Evolutionary conservation across 257 asterid genomes (phyloP).

Genomic region (Salvia rosmarinus): DNA sequence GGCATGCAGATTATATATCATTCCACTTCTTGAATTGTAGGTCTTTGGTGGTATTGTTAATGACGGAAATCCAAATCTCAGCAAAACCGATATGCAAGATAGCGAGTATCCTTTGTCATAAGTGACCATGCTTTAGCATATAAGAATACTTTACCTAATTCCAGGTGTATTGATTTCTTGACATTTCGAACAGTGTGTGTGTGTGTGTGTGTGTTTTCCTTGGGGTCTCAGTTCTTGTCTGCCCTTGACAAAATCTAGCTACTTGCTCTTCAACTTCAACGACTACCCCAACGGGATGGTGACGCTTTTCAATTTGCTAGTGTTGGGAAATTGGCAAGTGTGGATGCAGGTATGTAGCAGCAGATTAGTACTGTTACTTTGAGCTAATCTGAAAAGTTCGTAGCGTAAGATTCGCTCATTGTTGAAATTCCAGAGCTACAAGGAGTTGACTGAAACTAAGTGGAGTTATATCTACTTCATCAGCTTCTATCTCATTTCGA

Average conservation of each 20-base stretch:
- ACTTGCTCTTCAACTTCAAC: conserved; percentile 95
- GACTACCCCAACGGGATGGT: conserved; percentile 98
- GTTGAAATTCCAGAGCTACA: conserved; percentile 78
- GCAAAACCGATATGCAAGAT: conserved; percentile 74
- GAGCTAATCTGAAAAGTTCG: background rate
- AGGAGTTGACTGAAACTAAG: conserved; percentile 72
- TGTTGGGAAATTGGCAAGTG: conserved; percentile 95
- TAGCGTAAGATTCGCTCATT: conserved; percentile 27
- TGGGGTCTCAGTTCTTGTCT: background rate
- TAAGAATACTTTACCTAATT: conserved; percentile 9
- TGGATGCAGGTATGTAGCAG: conserved; percentile 85
- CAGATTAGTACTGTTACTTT: background rate
- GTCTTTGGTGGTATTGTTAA: conserved; percentile 91
- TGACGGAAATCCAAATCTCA: conserved; percentile 79
- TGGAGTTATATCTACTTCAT: conserved; percentile 84
- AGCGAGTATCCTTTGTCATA: conserved; percentile 76
- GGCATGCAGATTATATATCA: conserved; percentile 23
- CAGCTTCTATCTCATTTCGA: conserved; percentile 91
- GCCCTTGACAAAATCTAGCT: conserved; percentile 64
- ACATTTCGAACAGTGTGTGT: conserved; percentile 6
- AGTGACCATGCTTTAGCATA: conserved; percentile 26
- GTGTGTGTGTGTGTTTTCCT: background rate
- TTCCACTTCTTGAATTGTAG: conserved; percentile 48
- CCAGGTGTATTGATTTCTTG: background rate
- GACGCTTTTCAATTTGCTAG: conserved; percentile 91